Base-by-base conservation (phyloP, 176 grass and related monocot genomes). In the Pontederia crassipes region DNA sequence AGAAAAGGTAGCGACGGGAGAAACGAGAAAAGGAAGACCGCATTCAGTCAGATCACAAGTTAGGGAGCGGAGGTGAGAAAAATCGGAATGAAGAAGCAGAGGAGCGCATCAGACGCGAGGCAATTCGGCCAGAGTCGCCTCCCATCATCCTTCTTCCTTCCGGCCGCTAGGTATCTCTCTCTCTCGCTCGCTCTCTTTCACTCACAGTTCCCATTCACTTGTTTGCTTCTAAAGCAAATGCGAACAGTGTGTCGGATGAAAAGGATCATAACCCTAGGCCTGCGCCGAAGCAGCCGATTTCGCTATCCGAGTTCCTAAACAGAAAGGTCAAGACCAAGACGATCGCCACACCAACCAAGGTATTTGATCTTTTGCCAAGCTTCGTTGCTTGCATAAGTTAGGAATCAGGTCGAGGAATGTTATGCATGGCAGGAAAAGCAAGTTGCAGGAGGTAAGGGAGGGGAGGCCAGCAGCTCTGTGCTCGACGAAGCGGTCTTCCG, bases 381-480 rank as follows among this genome's bases (percentile, higher is more conserved):
- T 8, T 15, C 8, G 1, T 29, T 15, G 8, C 11, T 8, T 8
- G 3, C 4, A 52, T 17, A 27, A 8, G n/a, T 15, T 17, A 17
- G 27, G 49, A 40, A 40, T 54, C 13, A 13, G 57, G 11, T 53
- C 13, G 51, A 45, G 29, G 9, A 1, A 51, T 15, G 27, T 29
- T 17, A n/a, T n/a, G 46, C 13, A 52, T 74, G 56, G 56, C 54
- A 89, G 83, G 86, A 81, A 57, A 40, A 40, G 4, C 32, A 40
- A 40, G 2, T 40, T 2, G 32, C 0, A 7, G 32, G 32, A 40
- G 6, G 32, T 40, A 40, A 40, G 32, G 6, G 32, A 40, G 32
- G 32, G 6, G 32, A 40, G 32, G 6, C 32, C 32, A 40, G 32
- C 32, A 2, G 32, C 32, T 40, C 4, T 7, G 32, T 40, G 32